Percentiles rank a stretch among this genome's conserved stretches.
Evolutionary conservation across 257 asterid genomes (phyloP).

Genomic region (Rauvolfia tetraphylla): DNA sequence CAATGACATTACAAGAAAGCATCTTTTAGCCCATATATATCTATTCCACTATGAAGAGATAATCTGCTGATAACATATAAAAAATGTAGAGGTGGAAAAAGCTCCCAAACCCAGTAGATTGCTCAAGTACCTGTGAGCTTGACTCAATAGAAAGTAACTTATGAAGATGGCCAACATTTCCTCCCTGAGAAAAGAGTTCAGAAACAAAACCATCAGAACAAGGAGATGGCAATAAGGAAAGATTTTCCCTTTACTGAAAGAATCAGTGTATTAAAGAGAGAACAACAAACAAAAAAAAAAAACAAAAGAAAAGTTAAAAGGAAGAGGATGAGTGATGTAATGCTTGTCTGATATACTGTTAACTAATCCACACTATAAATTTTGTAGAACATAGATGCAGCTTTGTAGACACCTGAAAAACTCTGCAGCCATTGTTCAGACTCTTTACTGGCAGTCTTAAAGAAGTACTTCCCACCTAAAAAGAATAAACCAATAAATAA

Average conservation of each 20-base stretch:
- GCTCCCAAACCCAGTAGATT: neutral
- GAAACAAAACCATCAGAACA: constrained; percentile 19
- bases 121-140: constrained; percentile 83
- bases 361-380: neutral
- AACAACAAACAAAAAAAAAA: neutral
- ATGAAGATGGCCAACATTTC: constrained; percentile 96
- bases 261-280: neutral
- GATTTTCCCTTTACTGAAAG: neutral
- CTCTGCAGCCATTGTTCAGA: constrained; percentile 54
- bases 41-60: neutral
- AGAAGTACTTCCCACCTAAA: constrained; percentile 62
- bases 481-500: neutral
- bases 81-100: neutral
- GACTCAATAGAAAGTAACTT: constrained; percentile 76
- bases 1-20: neutral
- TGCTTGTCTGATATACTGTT: neutral
- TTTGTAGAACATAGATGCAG: constrained; percentile 7
- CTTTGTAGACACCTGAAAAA: constrained; percentile 65
- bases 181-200: constrained; percentile 64
- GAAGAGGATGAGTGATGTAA: neutral
- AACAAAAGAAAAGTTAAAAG: neutral
- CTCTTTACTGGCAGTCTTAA: constrained; percentile 55
- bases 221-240: constrained; percentile 11
- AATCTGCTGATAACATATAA: neutral
- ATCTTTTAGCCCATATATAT: neutral